Conservation (phyloP, 805 yeast species). For the Metschnikowia corniflorae region DNA sequence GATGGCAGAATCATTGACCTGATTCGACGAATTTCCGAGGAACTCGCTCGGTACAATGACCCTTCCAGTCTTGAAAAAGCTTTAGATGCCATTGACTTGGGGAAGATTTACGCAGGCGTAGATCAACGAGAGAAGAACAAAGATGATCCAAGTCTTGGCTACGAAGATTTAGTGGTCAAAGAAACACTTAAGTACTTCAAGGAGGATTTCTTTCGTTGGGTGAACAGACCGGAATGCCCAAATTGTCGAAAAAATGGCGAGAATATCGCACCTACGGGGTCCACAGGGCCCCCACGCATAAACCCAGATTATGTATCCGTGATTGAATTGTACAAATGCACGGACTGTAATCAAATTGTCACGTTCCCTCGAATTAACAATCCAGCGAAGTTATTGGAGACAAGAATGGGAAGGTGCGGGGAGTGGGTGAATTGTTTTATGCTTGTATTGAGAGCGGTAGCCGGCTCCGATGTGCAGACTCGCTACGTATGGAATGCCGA, state of each 20-base stretch:
- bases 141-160: slow-evolving; percentile 14
- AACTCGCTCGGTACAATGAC: slow-evolving; percentile 11
- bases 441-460: slow-evolving; percentile 61
- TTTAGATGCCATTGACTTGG: slow-evolving; percentile 60
- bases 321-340: slow-evolving; percentile 66
- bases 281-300: slow-evolving; percentile 33
- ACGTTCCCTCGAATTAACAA: slow-evolving; percentile 78
- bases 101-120: slow-evolving; percentile 54
- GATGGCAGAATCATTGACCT: slow-evolving; percentile 4
- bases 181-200: slow-evolving; percentile 51
- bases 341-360: slow-evolving; percentile 41
- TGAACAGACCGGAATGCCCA: slow-evolving; percentile 62
- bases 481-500: slow-evolving; percentile 85
- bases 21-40: slow-evolving; percentile 3
- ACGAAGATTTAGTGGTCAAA: slow-evolving; percentile 36
- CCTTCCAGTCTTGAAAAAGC: slow-evolving; percentile 43
- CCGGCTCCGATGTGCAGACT: slow-evolving; percentile 33
- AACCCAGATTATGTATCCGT: slow-evolving; percentile 45
- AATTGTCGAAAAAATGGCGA: slow-evolving; percentile 43
- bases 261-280: slow-evolving; percentile 38
- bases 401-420: slow-evolving; percentile 82
- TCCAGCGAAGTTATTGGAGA: slow-evolving; percentile 56
- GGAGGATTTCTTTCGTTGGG: slow-evolving; percentile 79
- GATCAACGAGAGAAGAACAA: slow-evolving; percentile 40
- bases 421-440: slow-evolving; percentile 92